These are phyloP conservation scores for Skeletonema potamos DNA, from an alignment of 108 stramenopile genomes.

Conservation along the genomic window DNA sequence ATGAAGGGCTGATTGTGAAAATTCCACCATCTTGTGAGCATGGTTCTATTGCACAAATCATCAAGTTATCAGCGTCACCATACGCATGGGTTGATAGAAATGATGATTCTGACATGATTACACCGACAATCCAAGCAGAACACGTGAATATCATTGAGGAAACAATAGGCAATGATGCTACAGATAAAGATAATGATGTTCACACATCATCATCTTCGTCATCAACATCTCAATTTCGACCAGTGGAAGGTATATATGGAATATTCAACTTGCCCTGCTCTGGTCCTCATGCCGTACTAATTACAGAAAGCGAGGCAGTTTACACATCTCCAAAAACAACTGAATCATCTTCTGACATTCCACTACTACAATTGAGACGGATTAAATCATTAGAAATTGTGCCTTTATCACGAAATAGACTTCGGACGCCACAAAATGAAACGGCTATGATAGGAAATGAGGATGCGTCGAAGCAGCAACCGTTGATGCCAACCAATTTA, in stretches of 20 bases:
- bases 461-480: neutral
- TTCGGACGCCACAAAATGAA: slow-evolving; percentile 4
- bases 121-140: neutral
- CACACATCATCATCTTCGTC: neutral
- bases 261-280: slow-evolving; percentile 66
- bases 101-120: neutral
- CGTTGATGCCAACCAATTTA: neutral
- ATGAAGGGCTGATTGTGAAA: slow-evolving; percentile 17
- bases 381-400: slow-evolving; percentile 66
- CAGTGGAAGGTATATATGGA: slow-evolving; percentile 83
- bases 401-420: slow-evolving; percentile 37
- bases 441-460: slow-evolving; percentile 4
- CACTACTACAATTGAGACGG: slow-evolving; percentile 58
- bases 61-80: too few relatives aligned
- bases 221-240: slow-evolving; percentile 28
- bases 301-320: slow-evolving; percentile 54
- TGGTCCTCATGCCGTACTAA: slow-evolving; percentile 63
- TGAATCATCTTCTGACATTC: neutral
- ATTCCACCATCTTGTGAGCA: neutral
- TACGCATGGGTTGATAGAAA: neutral
- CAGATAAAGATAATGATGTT: too few relatives aligned
- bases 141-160: neutral
- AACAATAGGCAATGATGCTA: neutral
- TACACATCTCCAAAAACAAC: slow-evolving; percentile 48
- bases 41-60: too few relatives aligned